Evolutionary conservation across 2,329 filamentous ascomycete genomes (phyloP).

Genomic region (Gnomoniopsis smithogilvyi): DNA sequence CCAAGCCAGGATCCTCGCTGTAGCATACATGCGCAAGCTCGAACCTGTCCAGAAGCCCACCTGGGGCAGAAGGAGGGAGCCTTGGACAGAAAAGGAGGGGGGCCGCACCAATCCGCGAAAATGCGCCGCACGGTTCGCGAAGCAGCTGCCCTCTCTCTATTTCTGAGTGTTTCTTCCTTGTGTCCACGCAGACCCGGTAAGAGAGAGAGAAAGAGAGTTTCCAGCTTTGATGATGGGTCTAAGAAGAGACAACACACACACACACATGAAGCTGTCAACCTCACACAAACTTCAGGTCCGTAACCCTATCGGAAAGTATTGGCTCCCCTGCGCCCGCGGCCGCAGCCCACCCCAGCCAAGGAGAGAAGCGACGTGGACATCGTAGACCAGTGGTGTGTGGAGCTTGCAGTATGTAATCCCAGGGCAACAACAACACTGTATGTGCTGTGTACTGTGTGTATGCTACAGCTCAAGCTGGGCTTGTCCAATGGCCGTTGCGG

Average conservation of each 20-base stretch:
- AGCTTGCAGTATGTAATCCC: too few relatives aligned
- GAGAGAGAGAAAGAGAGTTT: neutral
- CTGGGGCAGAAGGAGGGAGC: neutral
- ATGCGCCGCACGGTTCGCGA: neutral
- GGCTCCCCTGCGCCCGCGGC: neutral
- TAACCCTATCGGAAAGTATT: neutral
- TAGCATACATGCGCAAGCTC: slow-evolving; percentile 12
- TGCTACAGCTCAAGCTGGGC: too few relatives aligned
- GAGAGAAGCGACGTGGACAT: slow-evolving; percentile 12
- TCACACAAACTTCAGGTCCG: neutral
- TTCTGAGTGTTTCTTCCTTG: too few relatives aligned
- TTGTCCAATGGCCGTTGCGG: slow-evolving; percentile 20
- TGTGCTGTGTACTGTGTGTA: too few relatives aligned
- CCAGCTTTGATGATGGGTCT: neutral
- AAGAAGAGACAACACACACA: neutral
- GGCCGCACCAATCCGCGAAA: neutral
- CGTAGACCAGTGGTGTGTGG: slow-evolving; percentile 6
- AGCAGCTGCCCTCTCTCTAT: too few relatives aligned
- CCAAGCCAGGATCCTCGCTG: neutral
- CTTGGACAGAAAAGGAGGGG: slow-evolving; percentile 1
- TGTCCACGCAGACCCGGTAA: neutral
- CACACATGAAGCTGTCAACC: neutral
- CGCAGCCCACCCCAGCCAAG: neutral
- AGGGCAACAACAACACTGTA: neutral
- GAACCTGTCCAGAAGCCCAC: slow-evolving; percentile 9